Evolutionary conservation across 495 filamentous ascomycete genomes (phyloP).

Genomic region (Tuber brumale): DNA sequence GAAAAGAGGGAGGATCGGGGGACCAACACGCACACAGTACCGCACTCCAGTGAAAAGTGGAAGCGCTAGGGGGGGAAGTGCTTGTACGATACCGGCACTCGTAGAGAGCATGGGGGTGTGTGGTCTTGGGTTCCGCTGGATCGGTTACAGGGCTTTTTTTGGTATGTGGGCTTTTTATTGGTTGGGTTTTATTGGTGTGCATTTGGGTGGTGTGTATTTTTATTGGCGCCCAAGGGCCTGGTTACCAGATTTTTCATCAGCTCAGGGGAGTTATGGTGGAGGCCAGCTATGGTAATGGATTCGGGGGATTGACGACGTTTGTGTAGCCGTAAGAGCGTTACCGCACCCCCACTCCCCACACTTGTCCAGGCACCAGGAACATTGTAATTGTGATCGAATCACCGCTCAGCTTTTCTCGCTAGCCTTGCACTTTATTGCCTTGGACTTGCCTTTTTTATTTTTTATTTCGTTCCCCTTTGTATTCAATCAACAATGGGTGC

Average conservation of each 20-base stretch:
- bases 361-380: neutral
- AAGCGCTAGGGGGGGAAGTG: neutral
- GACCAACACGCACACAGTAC: neutral
- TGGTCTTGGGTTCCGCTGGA: neutral
- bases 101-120: too few relatives aligned
- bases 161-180: neutral
- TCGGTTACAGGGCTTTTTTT: neutral
- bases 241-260: neutral
- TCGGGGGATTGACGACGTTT: neutral
- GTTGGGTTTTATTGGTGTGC: neutral
- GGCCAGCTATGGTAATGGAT: neutral
- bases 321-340: neutral
- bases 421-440: neutral
- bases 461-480: neutral
- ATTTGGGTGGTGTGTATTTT: neutral
- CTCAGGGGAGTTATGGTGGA: neutral
- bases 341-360: neutral
- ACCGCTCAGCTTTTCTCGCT: neutral
- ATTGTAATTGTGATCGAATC: neutral
- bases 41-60: neutral
- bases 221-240: conserved; percentile 3
- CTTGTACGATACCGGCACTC: too few relatives aligned
- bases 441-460: neutral
- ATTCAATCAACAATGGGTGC: neutral
- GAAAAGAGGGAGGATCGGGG: neutral